Conservation (phyloP, 306 rosid species). For the Chamaecrista fasciculata region DNA sequence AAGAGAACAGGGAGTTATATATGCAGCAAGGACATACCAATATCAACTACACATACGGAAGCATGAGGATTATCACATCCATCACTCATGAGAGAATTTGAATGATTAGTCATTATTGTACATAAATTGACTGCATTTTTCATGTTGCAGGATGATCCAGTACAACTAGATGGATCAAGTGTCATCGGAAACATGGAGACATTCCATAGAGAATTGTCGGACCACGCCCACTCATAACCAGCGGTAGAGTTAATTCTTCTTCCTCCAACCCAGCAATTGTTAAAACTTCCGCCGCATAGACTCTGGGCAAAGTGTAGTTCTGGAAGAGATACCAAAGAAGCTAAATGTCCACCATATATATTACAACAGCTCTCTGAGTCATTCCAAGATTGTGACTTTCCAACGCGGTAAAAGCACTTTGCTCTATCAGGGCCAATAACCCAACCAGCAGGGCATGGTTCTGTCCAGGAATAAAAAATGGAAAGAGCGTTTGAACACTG, state of each 20-base stretch:
- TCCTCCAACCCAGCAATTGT: conserved; percentile 92
- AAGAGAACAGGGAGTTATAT: conserved; percentile 1
- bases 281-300: conserved; percentile 43
- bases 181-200: conserved; percentile 42
- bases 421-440: conserved; percentile 47
- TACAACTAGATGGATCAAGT: conserved; percentile 46
- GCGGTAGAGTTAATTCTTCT: conserved; percentile 48
- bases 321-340: conserved; percentile 49
- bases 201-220: conserved; percentile 75
- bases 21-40: conserved; percentile 49
- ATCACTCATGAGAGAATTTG: conserved; percentile 46
- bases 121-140: conserved; percentile 49
- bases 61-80: conserved; percentile 55
- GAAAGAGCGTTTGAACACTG: conserved; percentile 18
- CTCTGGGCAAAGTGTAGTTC: conserved; percentile 59
- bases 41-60: conserved; percentile 66
- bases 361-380: conserved; percentile 72
- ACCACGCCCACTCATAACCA: conserved; percentile 72
- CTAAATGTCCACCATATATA: conserved; percentile 69
- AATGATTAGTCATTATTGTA: conserved; percentile 48
- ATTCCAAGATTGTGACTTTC: conserved; percentile 62
- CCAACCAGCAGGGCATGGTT: conserved; percentile 74
- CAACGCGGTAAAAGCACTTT: conserved; percentile 60
- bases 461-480: conserved; percentile 41
- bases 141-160: conserved; percentile 42